Evolutionary conservation across 2,329 filamentous ascomycete genomes (phyloP).

Genomic region (Zalaria obscura): DNA sequence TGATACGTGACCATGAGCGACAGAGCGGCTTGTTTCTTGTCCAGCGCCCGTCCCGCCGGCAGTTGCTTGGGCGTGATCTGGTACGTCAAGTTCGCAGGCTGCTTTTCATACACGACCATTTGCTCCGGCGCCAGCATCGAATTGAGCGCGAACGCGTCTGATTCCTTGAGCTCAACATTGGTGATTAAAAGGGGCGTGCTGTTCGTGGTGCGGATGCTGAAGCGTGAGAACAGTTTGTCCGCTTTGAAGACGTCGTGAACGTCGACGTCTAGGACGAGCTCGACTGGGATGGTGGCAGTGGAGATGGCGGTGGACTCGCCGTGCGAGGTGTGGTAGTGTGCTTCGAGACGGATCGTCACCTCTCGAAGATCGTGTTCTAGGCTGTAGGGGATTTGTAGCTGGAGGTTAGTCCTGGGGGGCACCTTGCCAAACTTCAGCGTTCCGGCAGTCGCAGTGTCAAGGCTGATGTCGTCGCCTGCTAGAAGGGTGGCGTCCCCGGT

Average conservation of each 20-base stretch:
- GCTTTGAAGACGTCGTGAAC: conserved; percentile 94
- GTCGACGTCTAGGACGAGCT: conserved; percentile 80
- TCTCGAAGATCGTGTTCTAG: conserved; percentile 62
- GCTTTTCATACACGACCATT: conserved; percentile 60
- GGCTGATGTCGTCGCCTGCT: conserved; percentile 26
- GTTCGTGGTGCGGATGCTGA: conserved; percentile 75
- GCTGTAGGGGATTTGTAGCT: conserved; percentile 64
- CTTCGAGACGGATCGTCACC: conserved; percentile 55
- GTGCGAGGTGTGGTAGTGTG: conserved; percentile 12
- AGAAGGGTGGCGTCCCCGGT: conserved; percentile 34
- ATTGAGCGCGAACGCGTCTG: conserved; percentile 52
- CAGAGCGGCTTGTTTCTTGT: conserved; percentile 29
- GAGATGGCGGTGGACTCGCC: conserved; percentile 36
- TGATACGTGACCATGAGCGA: conserved; percentile 63
- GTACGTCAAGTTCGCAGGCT: conserved; percentile 70
- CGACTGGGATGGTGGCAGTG: conserved; percentile 51
- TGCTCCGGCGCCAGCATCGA: conserved; percentile 33
- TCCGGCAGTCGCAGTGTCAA: conserved; percentile 28
- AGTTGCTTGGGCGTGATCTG: conserved; percentile 49
- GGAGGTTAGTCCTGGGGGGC: conserved; percentile 31
- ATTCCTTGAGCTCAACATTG: conserved; percentile 54
- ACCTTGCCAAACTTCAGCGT: conserved; percentile 33
- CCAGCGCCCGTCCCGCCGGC: conserved; percentile 9
- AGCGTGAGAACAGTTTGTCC: conserved; percentile 67
- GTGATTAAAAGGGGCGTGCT: conserved; percentile 61